A percentile compares a stretch with the other conserved stretches of the same genome.
These are phyloP conservation scores for Podaxis sp. DNA, from an alignment of 768 basidiomycete species.

Conservation along the genomic window DNA sequence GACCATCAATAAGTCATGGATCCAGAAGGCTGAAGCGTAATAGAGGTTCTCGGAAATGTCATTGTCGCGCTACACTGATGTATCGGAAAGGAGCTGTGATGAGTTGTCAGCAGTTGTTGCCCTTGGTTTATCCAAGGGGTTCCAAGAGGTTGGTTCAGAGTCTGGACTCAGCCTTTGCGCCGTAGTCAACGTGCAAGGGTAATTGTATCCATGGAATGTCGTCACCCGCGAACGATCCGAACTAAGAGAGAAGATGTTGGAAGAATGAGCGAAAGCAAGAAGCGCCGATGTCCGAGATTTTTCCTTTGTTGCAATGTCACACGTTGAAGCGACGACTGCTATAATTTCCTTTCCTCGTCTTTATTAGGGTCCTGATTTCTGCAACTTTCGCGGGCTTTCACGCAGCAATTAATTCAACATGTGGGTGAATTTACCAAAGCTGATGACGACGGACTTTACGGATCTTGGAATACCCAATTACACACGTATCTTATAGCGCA, in stretches of 20 bases:
- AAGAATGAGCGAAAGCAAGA: neutral
- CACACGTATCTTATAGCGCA: neutral
- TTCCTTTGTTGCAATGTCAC: constrained; percentile 6
- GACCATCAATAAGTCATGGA: neutral
- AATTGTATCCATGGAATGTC: neutral
- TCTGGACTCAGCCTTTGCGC: neutral
- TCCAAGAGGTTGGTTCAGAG: no score
- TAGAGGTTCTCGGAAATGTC: neutral
- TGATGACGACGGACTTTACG: neutral
- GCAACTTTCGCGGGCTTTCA: no score
- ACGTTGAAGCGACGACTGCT: neutral
- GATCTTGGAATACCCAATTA: neutral
- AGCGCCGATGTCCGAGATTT: neutral
- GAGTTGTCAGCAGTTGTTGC: neutral
- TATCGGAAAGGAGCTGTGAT: neutral
- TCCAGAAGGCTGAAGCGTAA: neutral
- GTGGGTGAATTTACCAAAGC: neutral
- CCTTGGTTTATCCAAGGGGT: constrained; percentile 1
- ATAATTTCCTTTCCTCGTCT: neutral
- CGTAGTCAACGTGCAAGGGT: neutral
- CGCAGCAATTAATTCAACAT: neutral
- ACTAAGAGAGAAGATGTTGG: neutral
- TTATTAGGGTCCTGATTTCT: no score
- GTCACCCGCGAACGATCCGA: neutral
- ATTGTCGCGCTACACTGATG: neutral